Percentiles rank a stretch among this genome's conserved stretches.
phyloP scores from a whole-genome alignment of 2,329 filamentous ascomycete species.

The Scytalidium lignicola region DNA sequence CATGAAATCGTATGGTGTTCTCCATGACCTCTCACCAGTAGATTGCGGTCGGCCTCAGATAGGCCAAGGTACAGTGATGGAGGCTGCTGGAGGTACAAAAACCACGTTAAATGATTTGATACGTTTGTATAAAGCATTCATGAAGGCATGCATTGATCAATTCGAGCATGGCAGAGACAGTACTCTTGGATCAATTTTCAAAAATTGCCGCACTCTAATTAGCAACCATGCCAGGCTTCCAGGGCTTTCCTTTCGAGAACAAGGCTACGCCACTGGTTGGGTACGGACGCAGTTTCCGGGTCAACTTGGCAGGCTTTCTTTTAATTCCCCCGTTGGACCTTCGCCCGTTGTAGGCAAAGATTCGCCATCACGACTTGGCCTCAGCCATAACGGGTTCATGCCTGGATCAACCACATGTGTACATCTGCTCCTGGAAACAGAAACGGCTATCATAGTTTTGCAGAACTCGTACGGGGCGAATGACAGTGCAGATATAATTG shows the following conservation, averaged over 20 bases:
- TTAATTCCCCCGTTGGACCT: too few species aligned
- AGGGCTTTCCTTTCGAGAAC: constrained; percentile 10
- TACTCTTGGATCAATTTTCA: constrained; percentile 10
- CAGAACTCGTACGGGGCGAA: constrained; percentile 18
- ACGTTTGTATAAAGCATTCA: constrained; percentile 16
- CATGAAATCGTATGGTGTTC: constrained; percentile 12
- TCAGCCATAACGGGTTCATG: constrained; percentile 24
- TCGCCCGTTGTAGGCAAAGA: too few species aligned
- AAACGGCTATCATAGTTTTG: constrained; percentile 22
- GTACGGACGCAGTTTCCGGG: constrained; percentile 17
- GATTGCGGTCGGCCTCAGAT: constrained; percentile 2
- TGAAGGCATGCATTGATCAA: constrained; percentile 12
- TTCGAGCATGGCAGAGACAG: not conserved
- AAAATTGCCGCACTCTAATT: too few species aligned
- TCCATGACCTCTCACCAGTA: constrained; percentile 11
- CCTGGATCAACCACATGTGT: constrained; percentile 15
- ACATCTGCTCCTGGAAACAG: constrained; percentile 23
- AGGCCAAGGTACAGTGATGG: constrained; percentile 11
- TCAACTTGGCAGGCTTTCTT: constrained; percentile 6
- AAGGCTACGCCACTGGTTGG: constrained; percentile 24
- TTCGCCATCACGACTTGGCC: constrained; percentile 12
- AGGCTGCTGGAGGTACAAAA: constrained; percentile 14
- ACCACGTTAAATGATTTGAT: constrained; percentile 21
- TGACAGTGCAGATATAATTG: constrained; percentile 18
- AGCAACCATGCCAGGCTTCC: too few species aligned